These are phyloP conservation scores for Medicago lupulina DNA, from an alignment of 306 rosid species.

Conservation along the genomic window DNA sequence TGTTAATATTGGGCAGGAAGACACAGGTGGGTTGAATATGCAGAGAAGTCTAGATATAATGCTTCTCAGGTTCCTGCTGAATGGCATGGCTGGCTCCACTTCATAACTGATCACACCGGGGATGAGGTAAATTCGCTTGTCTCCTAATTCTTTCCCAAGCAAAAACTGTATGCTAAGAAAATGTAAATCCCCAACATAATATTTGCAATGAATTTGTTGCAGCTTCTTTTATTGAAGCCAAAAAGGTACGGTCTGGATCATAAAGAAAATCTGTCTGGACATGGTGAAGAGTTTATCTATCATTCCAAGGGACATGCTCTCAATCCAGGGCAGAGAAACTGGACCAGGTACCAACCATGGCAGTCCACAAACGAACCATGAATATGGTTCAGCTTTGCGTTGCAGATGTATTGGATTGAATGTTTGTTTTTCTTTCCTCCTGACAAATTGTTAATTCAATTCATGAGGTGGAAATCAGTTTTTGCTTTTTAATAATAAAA, in stretches of 20 bases:
- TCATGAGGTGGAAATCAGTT: constrained; percentile 29
- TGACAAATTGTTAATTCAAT: constrained; percentile 36
- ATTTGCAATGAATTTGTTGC: constrained; percentile 43
- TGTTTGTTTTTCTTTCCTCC: constrained; percentile 22
- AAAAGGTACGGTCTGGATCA: constrained; percentile 85
- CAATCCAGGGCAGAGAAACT: constrained; percentile 89
- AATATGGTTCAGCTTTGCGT: constrained; percentile 27
- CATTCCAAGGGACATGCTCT: constrained; percentile 98
- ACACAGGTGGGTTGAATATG: constrained; percentile 99
- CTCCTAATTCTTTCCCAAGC: constrained; percentile 18
- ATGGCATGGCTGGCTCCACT: constrained; percentile 99
- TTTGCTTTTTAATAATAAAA: constrained; percentile 20
- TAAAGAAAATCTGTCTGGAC: constrained; percentile 87
- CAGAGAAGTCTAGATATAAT: constrained; percentile 86
- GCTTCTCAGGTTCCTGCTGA: constrained; percentile 99
- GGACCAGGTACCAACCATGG: constrained; percentile 98
- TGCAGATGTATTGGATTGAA: constrained; percentile 22
- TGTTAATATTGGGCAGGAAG: constrained; percentile 69
- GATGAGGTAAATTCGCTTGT: constrained; percentile 70
- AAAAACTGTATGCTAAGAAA: constrained; percentile 20
- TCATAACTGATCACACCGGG: constrained; percentile 91
- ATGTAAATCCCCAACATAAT: constrained; percentile 13
- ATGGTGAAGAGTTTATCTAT: constrained; percentile 85
- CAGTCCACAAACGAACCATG: constrained; percentile 61
- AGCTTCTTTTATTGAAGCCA: constrained; percentile 92